Base-by-base conservation (phyloP, 192 early-diverging fungal species). In the Rhizoclosmatium globosum region DNA sequence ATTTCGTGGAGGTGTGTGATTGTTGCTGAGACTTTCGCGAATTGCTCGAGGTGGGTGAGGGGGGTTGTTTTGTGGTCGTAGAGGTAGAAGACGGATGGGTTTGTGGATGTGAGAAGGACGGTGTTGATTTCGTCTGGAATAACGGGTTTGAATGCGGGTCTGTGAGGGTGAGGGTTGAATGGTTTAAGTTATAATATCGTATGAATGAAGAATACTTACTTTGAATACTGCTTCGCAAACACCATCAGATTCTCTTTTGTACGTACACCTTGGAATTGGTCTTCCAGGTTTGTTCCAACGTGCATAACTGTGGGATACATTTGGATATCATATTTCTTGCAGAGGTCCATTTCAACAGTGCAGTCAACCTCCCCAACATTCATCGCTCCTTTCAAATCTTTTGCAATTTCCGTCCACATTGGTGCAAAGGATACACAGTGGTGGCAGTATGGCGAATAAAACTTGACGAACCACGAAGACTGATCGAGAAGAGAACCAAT, bases 281-380 rank as follows among this genome's bases (percentile, higher is more conserved):
- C 69, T n/a, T 82, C 74, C 42, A 83, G 83, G 61, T 85, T 75
- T 39, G 75, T 69, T 46, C 81, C 78, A 42, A 84, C 48, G 61
- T 50, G 60, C 62, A 43, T 41, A 64, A 98, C 86, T 11, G 96
- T 97, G 41, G 97, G 97, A 81, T 93, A 97, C n/a, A 93, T 95
- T 50, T 86, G 82, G 38, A 98, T 87, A 47, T 87, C 85, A 75
- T 89, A 89, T n/a, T 89, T 77, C 4, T 81, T 59, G 80, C 95
- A 96, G 38, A 94, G 38, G 11, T 61, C 82, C 66, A 76, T 85
- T 42, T 91, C 84, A 41, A 84, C 82, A 31, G 92, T 92, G 84
- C 97, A 98, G 83, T 98, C 93, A 39, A 98, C 91, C 70, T 92
- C 86, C 45, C 91, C 97, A 39, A 97, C 84, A 78, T 96, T 96